These are phyloP conservation scores for Kazachstania bromeliacearum DNA, from an alignment of 805 yeast genomes.

Conservation along the genomic window DNA sequence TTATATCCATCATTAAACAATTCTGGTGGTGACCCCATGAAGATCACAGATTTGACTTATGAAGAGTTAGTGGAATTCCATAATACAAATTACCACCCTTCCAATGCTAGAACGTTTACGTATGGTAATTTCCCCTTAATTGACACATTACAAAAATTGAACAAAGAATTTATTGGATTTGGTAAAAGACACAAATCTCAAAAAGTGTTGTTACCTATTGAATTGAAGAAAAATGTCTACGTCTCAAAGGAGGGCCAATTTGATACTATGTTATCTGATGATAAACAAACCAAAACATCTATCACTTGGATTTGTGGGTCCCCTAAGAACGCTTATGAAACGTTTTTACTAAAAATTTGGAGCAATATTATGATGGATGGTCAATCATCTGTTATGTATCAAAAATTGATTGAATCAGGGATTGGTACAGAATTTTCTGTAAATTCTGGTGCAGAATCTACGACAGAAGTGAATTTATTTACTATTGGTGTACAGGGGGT, in stretches of 20 bases:
- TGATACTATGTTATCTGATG: conserved; percentile 63
- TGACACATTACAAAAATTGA: conserved; percentile 49
- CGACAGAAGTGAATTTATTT: conserved; percentile 67
- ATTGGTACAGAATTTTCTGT: conserved; percentile 78
- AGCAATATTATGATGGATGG: conserved; percentile 75
- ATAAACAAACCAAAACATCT: conserved; percentile 68
- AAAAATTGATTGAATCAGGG: conserved; percentile 76
- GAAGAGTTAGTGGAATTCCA: conserved; percentile 76
- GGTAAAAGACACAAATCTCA: conserved; percentile 38
- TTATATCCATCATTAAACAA: conserved; percentile 79
- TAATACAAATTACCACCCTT: conserved; percentile 70
- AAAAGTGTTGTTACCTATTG: conserved; percentile 34
- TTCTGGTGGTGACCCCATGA: conserved; percentile 89
- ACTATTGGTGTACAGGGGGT: conserved; percentile 83
- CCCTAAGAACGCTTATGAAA: conserved; percentile 57
- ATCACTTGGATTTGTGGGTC: conserved; percentile 82
- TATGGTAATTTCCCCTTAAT: conserved; percentile 70
- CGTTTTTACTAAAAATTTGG: conserved; percentile 63
- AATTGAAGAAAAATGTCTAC: conserved; percentile 18
- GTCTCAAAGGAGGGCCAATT: conserved; percentile 59
- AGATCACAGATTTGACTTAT: conserved; percentile 65
- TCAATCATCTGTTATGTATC: conserved; percentile 83
- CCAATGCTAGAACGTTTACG: conserved; percentile 77
- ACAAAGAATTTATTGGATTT: conserved; percentile 41
- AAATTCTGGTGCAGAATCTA: conserved; percentile 78